phyloP scores from a whole-genome alignment of 2,329 filamentous ascomycete genomes.

The Neurospora sp. region DNA sequence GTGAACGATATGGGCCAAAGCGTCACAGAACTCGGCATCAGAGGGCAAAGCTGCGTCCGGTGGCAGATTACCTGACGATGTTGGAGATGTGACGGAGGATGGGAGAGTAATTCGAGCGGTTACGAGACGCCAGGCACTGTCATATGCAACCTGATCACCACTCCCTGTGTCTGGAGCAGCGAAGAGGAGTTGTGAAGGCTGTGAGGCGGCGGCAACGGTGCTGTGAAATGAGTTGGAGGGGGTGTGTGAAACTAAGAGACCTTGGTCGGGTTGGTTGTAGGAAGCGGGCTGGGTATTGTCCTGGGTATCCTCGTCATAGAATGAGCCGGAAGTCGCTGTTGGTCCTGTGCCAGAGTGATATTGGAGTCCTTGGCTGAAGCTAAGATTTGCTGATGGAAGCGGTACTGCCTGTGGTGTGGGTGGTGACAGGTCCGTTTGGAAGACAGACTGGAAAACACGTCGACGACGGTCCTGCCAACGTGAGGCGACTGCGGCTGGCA shows the following conservation, averaged over 20 bases:
- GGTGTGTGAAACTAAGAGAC: not conserved
- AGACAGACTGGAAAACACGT: constrained; percentile 45
- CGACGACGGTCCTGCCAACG: constrained; percentile 37
- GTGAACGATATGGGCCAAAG: constrained; percentile 43
- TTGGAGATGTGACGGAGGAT: constrained; percentile 42
- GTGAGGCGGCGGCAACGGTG: constrained; percentile 8
- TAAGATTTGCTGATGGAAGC: constrained; percentile 10
- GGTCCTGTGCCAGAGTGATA: constrained; percentile 1
- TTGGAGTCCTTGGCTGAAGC: constrained; percentile 1
- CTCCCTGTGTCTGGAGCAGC: constrained; percentile 16
- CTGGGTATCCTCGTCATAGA: constrained; percentile 7
- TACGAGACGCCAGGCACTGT: constrained; percentile 52
- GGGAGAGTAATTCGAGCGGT: constrained; percentile 48
- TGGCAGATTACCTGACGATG: constrained; percentile 40
- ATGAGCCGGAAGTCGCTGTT: constrained; percentile 1
- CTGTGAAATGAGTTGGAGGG: constrained; percentile 8
- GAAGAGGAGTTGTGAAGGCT: constrained; percentile 6
- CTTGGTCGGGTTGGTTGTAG: constrained; percentile 1
- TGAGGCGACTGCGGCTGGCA: constrained; percentile 28
- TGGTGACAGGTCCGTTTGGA: constrained; percentile 39
- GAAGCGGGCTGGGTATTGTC: not conserved
- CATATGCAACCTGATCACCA: constrained; percentile 46
- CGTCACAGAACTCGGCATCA: constrained; percentile 38
- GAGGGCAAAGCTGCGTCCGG: constrained; percentile 31
- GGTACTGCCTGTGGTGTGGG: constrained; percentile 31